phyloP scores from a whole-genome alignment of 768 basidiomycete genomes.

The Tylopilus sp. region DNA sequence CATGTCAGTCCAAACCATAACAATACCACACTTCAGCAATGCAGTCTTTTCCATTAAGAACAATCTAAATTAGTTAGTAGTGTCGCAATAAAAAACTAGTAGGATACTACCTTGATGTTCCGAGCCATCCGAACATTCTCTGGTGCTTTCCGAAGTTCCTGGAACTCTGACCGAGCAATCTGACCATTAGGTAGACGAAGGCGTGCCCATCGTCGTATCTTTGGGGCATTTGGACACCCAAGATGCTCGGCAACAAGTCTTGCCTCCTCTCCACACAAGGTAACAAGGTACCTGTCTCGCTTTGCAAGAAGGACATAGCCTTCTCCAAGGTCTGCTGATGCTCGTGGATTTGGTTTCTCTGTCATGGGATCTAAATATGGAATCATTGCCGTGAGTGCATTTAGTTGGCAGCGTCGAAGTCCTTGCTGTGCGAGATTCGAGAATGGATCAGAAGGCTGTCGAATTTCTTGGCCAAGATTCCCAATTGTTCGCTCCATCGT shows the following conservation, averaged over 20 bases:
- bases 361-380: neutral
- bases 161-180: neutral
- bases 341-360: neutral
- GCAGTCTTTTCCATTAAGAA: no score
- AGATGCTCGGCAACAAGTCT: neutral
- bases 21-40: no score
- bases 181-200: neutral
- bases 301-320: neutral
- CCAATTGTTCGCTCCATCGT: slow-evolving; percentile 1
- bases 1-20: no score
- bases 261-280: neutral
- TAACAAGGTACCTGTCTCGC: neutral
- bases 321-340: neutral
- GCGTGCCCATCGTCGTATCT: neutral
- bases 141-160: no score
- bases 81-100: no score
- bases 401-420: neutral
- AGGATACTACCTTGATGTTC: no score
- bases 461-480: neutral
- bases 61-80: no score
- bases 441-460: neutral
- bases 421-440: neutral
- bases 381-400: neutral
- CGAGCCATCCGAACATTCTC: no score
- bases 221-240: neutral